A percentile compares a stretch with the other conserved stretches of the same genome.
Conservation (phyloP, 805 yeast species). For the Candida suzukii region DNA sequence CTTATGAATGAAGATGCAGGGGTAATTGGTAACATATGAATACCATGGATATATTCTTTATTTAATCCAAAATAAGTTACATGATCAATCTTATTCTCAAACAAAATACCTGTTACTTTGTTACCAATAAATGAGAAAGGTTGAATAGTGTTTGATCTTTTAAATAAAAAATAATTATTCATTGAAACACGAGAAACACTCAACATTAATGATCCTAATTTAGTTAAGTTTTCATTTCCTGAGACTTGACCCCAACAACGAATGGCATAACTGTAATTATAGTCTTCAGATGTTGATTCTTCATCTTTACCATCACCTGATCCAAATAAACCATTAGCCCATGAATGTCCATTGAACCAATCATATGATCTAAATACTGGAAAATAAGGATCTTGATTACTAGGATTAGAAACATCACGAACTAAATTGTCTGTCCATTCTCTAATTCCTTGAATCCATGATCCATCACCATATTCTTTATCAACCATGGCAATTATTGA, state of each 20-base stretch:
- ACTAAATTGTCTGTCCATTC: conserved; percentile 56
- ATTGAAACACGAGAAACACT: conserved; percentile 48
- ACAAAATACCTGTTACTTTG: conserved; percentile 61
- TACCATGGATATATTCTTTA: conserved; percentile 65
- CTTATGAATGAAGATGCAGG: conserved; percentile 55
- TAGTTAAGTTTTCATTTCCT: conserved; percentile 44
- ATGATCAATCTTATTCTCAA: conserved; percentile 68
- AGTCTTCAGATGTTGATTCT: conserved; percentile 67
- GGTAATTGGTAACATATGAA: conserved; percentile 70
- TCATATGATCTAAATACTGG: conserved; percentile 64
- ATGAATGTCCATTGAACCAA: conserved; percentile 68
- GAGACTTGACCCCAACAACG: conserved; percentile 60
- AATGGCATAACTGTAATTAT: conserved; percentile 60
- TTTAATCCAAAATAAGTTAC: conserved; percentile 63
- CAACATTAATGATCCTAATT: conserved; percentile 52
- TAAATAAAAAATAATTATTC: conserved; percentile 47
- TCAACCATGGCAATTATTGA: conserved; percentile 72
- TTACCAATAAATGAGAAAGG: conserved; percentile 48
- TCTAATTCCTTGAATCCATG: conserved; percentile 40
- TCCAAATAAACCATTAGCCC: conserved; percentile 64
- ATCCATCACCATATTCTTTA: conserved; percentile 35
- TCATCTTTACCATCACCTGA: conserved; percentile 66
- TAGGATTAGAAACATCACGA: conserved; percentile 65
- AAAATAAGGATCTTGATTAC: conserved; percentile 42
- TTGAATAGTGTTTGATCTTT: conserved; percentile 38